These are phyloP conservation scores for Cryphonectria naterciae DNA, from an alignment of 2,329 filamentous ascomycete genomes.

Conservation along the genomic window DNA sequence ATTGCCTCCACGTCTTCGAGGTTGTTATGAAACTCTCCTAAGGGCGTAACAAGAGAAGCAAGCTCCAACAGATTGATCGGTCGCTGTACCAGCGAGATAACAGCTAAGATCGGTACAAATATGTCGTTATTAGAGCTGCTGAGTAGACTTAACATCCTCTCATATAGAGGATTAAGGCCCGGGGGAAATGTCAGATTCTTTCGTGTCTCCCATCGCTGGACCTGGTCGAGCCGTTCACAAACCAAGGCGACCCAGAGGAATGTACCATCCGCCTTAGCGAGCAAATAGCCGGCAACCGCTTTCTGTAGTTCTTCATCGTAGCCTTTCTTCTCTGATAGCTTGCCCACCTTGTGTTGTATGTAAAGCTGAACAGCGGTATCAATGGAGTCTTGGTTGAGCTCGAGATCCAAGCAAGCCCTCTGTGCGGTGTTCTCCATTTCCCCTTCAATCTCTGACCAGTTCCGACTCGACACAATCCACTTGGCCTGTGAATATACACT, in stretches of 20 bases:
- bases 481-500: conserved; percentile 37
- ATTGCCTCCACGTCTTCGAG: conserved; percentile 34
- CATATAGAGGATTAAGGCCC: no score
- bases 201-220: no score
- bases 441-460: conserved; percentile 42
- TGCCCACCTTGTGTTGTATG: conserved; percentile 40
- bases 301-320: conserved; percentile 32
- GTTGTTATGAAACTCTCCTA: neutral
- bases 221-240: conserved; percentile 32
- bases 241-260: conserved; percentile 51
- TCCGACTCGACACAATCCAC: conserved; percentile 51
- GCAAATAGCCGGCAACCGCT: conserved; percentile 30
- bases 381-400: conserved; percentile 40
- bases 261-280: conserved; percentile 42
- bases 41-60: no score
- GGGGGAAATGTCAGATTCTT: no score
- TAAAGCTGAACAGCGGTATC: conserved; percentile 23
- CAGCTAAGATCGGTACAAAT: no score
- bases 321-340: conserved; percentile 36
- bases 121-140: no score
- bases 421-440: conserved; percentile 31
- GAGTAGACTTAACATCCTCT: no score
- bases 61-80: conserved; percentile 36
- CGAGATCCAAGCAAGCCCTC: conserved; percentile 39
- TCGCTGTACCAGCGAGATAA: conserved; percentile 35